Evolutionary conservation across 1,284 basidiomycete genomes (phyloP).

Genomic region (Tilletia walkeri): DNA sequence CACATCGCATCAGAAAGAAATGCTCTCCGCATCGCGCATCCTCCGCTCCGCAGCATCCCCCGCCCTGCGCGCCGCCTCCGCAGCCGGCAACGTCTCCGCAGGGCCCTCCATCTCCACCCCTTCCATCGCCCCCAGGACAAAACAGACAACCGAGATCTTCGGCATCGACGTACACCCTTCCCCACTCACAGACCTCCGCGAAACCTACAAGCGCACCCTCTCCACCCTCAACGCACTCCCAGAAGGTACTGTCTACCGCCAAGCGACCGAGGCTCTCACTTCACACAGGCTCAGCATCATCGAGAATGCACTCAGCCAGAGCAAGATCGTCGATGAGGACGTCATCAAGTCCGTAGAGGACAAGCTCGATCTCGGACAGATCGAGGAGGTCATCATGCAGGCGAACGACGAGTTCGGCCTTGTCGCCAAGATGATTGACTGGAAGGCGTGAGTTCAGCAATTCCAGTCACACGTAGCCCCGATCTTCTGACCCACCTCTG

Average conservation of each 20-base stretch:
- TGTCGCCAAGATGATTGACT: conserved; percentile 81
- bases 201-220: conserved; percentile 79
- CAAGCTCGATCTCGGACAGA: conserved; percentile 56
- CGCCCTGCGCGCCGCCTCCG: conserved; percentile 9
- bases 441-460: conserved; percentile 79
- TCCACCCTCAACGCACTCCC: conserved; percentile 70
- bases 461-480: background rate
- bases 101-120: conserved; percentile 9
- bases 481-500: conserved; percentile 18
- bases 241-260: conserved; percentile 79
- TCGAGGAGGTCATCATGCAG: conserved; percentile 79
- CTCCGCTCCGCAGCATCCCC: conserved; percentile 10
- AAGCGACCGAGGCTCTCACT: conserved; percentile 83
- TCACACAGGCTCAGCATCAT: conserved; percentile 75
- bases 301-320: conserved; percentile 61
- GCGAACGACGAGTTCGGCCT: conserved; percentile 79
- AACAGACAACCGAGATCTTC: conserved; percentile 70
- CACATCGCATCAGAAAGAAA: background rate
- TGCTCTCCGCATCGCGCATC: conserved; percentile 6
- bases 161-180: conserved; percentile 67
- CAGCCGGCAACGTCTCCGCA: background rate
- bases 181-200: conserved; percentile 73
- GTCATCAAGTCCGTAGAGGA: conserved; percentile 70
- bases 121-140: background rate
- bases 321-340: conserved; percentile 62